These are phyloP conservation scores for Closterium sp. DNA, from an alignment of 139 green algal species.

Conservation along the genomic window DNA sequence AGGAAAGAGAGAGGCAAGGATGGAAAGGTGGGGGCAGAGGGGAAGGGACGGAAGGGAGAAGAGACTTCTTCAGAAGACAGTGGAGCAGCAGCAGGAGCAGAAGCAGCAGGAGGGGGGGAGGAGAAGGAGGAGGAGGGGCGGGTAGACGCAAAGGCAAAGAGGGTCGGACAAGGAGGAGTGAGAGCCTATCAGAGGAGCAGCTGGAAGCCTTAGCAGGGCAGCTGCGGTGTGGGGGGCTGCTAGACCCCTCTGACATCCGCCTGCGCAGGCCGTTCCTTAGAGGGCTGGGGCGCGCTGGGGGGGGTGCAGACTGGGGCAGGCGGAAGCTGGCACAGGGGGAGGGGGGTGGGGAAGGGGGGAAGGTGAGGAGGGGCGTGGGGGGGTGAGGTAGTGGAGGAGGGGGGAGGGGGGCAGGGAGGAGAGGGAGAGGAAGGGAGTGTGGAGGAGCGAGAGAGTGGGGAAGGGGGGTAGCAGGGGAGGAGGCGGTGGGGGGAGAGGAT, in stretches of 20 bases:
- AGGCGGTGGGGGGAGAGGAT: neutral
- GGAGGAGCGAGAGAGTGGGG: neutral
- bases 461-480: neutral
- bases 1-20: neutral
- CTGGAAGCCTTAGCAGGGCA: neutral
- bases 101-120: neutral
- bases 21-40: no score
- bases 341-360: neutral
- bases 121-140: neutral
- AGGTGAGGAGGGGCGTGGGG: neutral
- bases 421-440: neutral
- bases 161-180: neutral
- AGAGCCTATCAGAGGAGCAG: neutral
- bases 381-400: neutral
- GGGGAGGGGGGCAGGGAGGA: neutral
- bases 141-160: neutral
- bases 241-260: neutral
- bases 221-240: neutral
- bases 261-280: neutral
- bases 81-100: neutral
- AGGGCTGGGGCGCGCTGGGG: neutral
- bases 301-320: neutral
- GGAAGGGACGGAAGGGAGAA: neutral
- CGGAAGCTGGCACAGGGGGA: neutral
- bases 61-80: neutral